Conservation (phyloP, 164 flowering plant genomes). For the Chimonanthus salicifolius region DNA sequence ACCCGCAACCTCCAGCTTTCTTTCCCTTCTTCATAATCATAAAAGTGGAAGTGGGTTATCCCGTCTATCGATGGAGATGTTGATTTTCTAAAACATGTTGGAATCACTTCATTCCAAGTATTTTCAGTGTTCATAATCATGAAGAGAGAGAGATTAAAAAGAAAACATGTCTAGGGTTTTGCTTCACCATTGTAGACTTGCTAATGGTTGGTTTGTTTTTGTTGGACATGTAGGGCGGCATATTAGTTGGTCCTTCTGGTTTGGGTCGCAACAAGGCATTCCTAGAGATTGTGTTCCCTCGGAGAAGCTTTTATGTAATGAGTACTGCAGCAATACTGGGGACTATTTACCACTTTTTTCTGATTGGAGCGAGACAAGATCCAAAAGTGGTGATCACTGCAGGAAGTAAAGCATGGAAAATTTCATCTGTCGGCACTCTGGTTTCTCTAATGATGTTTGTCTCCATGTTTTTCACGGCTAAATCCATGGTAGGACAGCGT, state of each 20-base stretch:
- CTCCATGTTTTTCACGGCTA: neutral
- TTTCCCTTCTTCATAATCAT: too few species aligned
- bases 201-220: neutral
- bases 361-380: slow-evolving; percentile 11
- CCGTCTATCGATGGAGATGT: too few species aligned
- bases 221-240: neutral
- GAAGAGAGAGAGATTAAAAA: too few species aligned
- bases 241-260: neutral
- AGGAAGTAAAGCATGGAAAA: slow-evolving; percentile 12
- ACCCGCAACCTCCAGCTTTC: too few species aligned
- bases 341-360: neutral
- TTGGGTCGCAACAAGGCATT: neutral
- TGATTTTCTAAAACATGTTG: too few species aligned
- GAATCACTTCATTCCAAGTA: too few species aligned
- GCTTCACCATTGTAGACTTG: neutral
- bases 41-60: too few species aligned
- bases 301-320: too few species aligned
- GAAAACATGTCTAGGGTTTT: too few species aligned
- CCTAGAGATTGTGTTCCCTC: neutral
- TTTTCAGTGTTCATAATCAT: too few species aligned
- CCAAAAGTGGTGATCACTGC: slow-evolving; percentile 10
- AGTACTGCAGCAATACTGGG: too few species aligned
- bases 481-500: neutral
- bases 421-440: slow-evolving; percentile 10
- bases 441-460: slow-evolving; percentile 5